phyloP scores from a whole-genome alignment of 805 yeast species.

The Kluyveromyces lactis region DNA sequence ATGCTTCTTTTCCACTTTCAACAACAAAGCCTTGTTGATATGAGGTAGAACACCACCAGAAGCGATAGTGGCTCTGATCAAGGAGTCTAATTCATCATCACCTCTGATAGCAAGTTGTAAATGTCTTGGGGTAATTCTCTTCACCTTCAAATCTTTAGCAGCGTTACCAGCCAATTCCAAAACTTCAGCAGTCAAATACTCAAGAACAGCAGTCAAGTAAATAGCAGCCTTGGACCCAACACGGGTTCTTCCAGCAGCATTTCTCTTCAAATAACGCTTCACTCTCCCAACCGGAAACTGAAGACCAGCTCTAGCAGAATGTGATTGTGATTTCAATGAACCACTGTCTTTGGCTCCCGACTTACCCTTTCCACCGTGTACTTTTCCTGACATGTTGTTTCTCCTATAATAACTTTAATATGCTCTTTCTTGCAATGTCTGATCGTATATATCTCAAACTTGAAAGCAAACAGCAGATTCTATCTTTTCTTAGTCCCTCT shows the following conservation, averaged over 20 bases:
- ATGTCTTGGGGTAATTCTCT: conserved; percentile 97
- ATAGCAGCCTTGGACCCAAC: conserved; percentile 95
- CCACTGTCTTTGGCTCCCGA: conserved; percentile 71
- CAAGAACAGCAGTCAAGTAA: conserved; percentile 90
- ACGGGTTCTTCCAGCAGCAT: conserved; percentile 78
- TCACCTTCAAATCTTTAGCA: conserved; percentile 89
- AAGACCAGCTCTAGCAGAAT: conserved; percentile 89
- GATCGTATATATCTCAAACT: no score
- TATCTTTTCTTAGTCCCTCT: no score
- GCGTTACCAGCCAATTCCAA: conserved; percentile 98
- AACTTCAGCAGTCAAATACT: conserved; percentile 94
- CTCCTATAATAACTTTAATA: no score
- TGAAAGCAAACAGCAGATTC: no score
- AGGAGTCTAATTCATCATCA: conserved; percentile 92
- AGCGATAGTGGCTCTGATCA: conserved; percentile 92
- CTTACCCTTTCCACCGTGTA: conserved; percentile 95
- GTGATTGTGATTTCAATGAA: conserved; percentile 58
- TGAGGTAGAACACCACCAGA: conserved; percentile 98
- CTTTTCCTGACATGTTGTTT: conserved; percentile 79
- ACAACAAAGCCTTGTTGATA: conserved; percentile 71
- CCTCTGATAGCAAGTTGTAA: conserved; percentile 95
- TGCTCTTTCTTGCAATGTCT: no score
- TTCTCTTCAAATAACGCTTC: conserved; percentile 87
- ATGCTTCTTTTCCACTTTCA: conserved; percentile 61
- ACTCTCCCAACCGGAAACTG: conserved; percentile 99